phyloP scores from a whole-genome alignment of 257 asterid genomes.

The Capsicum pubescens region DNA sequence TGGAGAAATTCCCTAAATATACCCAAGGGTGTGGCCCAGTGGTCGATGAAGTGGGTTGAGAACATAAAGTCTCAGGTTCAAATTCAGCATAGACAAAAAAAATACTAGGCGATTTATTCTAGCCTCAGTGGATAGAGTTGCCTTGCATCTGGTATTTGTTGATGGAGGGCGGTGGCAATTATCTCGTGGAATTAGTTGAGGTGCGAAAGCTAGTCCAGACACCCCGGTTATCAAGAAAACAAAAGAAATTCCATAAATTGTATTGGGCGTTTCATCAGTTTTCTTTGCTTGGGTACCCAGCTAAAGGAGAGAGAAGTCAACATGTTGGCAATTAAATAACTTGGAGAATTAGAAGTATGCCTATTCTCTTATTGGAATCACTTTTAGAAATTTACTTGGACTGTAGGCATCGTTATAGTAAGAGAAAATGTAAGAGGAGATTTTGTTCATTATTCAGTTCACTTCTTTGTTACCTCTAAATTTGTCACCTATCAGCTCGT shows the following conservation, averaged over 20 bases:
- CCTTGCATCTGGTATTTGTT: no score
- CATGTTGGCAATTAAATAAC: constrained; percentile 4
- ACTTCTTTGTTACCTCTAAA: neutral
- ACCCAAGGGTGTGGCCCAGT: no score
- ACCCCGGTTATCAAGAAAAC: no score
- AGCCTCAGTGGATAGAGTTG: no score
- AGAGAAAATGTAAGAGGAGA: neutral
- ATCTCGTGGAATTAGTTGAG: no score
- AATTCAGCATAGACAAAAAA: no score
- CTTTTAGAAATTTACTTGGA: constrained; percentile 14
- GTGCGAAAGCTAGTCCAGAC: no score
- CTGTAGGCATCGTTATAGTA: neutral
- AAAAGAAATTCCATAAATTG: neutral
- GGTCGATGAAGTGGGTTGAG: no score
- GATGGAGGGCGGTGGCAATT: no score
- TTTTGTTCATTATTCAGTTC: neutral
- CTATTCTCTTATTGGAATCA: neutral
- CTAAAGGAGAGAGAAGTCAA: neutral
- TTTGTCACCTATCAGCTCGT: neutral
- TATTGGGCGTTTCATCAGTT: neutral
- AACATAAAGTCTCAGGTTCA: no score
- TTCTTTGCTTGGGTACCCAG: neutral
- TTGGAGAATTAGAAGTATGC: neutral
- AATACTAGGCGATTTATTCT: no score
- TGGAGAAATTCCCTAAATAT: neutral